Base-by-base conservation (phyloP, 2,329 filamentous ascomycete species). In the Neofusicoccum sp. region DNA sequence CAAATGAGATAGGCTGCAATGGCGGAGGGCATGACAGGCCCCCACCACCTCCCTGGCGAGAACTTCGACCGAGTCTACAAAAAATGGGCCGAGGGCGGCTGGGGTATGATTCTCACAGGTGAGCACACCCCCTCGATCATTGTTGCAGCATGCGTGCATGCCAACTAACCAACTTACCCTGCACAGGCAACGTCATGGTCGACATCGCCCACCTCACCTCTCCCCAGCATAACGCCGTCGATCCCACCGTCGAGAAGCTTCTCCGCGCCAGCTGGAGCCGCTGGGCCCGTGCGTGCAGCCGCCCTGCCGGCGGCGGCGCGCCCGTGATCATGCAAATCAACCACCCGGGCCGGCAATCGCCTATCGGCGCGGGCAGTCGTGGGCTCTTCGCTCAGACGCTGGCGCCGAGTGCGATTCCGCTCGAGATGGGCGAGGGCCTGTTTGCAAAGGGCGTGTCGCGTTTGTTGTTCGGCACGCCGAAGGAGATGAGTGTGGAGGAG, bases 401-500 rank as follows among this genome's bases (percentile, higher is more conserved):
- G 0, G 80, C 80, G 0, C 79, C 81, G 0, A 80, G 78, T 36
- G 70, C 82, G 0, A 70, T 84, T 0, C 74, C 77, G 0, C 54
- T 85, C 12, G 67, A 76, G 2, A 68, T 84, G 6, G 81, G 81
- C 0, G 31, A 48, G 3, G 39, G 71, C 0, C 9, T 49, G 33
- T 11, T 64, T 22, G 52, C 48, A 12, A 22, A 4, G 43, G 43
- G 44, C 12, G 56, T 31, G 7, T 29, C 45, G 36, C 28, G 28
- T 3, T 14, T 29, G n/a, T 12, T 66, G 3, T 84, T 85, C 60
- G 83, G 84, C 2, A 82, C 79, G 1, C 87, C 87, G 0, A 79
- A 81, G 48, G 87, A 81, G 58, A 85, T 89, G 83, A 83, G 78
- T 0, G 33, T 72, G 0, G 70, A 71, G 0, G 86, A 89, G 43